Evolutionary conservation across 371 early-diverging fungal species (phyloP), one percentile per base, ranked within the genome.

Genomic region (Rhizopus arrhizus): DNA sequence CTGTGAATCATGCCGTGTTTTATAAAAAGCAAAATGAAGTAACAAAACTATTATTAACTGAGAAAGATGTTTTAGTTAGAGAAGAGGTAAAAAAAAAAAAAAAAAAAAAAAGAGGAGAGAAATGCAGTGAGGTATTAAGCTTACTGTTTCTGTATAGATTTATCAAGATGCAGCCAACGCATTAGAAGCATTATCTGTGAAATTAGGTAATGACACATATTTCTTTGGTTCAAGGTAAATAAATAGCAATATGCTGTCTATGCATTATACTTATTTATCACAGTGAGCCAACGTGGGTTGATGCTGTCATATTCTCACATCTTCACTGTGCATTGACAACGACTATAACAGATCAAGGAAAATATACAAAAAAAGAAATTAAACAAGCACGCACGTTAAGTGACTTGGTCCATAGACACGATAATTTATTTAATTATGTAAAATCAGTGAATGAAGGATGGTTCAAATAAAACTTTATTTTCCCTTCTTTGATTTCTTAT

Each of bases 261-360:
- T 46, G 3, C 13, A 32, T 12, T 32, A 9, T 6, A 22, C 31
- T 35, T 4, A 10, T 9, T 35, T 13, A 10, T 38, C 15, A 29
- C 52, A 73, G 77, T 50, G 78, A 82, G 46, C 86, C 88, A 5
- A 83, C 85, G 4, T 75, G 71, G 52, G 58, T 81, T 0, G 88
- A 88, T 62, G 88, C 86, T 12, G 73, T 78, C 3, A 58, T 85
- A 3, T 88, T 88, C 69, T 81, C 85, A 1, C 81, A 85, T 62
- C 66, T 85, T 15, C 85, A 88, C 53, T 65, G 70, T 46, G 82
- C 85, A 46, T 63, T 88, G 9, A 72, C 77, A 15, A 59, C 66
- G 29, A 75, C 78, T 7, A 64, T 68, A 10, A 54, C 65, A 8
- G 64, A 66, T 0, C 69, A 72, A 47, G 62, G 59, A 5, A 53